A percentile compares a stretch with the other conserved stretches of the same genome.
phyloP scores from a whole-genome alignment of 352 stramenopile species.

The Thalassiosira mediterranea region DNA sequence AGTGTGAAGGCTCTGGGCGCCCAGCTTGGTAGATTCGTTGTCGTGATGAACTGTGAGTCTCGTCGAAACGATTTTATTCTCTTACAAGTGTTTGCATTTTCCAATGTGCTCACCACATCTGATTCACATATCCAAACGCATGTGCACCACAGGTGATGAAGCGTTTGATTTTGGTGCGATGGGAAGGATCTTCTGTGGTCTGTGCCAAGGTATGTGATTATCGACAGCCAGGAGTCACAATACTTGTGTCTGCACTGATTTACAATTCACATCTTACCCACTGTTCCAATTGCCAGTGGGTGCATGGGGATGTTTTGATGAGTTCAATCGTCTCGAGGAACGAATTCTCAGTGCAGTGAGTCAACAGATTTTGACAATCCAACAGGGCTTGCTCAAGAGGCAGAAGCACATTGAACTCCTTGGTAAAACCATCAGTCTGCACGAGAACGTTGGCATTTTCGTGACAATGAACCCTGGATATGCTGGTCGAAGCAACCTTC shows the following conservation, averaged over 20 bases:
- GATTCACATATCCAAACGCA: background rate
- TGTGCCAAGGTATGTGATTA: too few species aligned
- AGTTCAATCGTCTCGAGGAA: slow-evolving; percentile 99
- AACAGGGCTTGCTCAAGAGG: slow-evolving; percentile 92
- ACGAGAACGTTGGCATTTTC: slow-evolving; percentile 99
- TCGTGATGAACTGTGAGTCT: slow-evolving; percentile 99
- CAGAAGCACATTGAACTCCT: slow-evolving; percentile 93
- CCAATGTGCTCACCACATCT: background rate
- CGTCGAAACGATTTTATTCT: too few species aligned
- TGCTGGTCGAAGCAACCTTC: slow-evolving; percentile 92
- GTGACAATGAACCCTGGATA: slow-evolving; percentile 99
- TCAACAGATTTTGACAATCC: slow-evolving; percentile 99
- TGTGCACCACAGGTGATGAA: slow-evolving; percentile 87
- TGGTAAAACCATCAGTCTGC: slow-evolving; percentile 92
- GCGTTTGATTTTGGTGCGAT: slow-evolving; percentile 99
- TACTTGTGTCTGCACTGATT: too few species aligned
- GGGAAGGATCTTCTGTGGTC: slow-evolving; percentile 98
- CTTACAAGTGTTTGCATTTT: slow-evolving; percentile 1
- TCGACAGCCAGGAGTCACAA: too few species aligned
- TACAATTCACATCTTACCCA: too few species aligned
- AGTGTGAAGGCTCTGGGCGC: slow-evolving; percentile 99
- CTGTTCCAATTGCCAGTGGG: too few species aligned
- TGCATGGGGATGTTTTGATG: slow-evolving; percentile 99
- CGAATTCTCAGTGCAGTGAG: slow-evolving; percentile 99
- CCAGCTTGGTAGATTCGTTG: slow-evolving; percentile 97